Conservation (phyloP, 2,329 filamentous ascomycete genomes). For the Fusarium proliferatum region DNA sequence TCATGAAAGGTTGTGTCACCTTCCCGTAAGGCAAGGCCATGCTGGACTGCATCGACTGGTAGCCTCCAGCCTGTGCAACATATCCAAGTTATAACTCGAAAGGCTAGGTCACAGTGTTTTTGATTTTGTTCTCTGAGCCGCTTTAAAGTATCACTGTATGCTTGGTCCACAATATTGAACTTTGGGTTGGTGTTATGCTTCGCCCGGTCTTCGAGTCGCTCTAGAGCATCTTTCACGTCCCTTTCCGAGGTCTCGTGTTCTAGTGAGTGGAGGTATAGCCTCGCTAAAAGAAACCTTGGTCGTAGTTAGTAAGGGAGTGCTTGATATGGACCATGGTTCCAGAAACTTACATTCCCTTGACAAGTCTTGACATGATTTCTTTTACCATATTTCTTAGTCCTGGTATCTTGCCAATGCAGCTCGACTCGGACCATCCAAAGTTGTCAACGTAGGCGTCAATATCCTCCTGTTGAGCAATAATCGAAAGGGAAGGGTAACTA, state of each 20-base stretch:
- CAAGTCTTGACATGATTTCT: no score
- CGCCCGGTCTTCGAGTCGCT: fast-evolving
- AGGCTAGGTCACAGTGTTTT: neutral
- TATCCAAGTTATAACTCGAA: neutral
- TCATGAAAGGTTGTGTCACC: fast-evolving
- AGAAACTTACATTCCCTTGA: no score
- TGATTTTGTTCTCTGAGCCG: neutral
- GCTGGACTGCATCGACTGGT: fast-evolving
- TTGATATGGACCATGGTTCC: no score
- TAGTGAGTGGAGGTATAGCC: fast-evolving
- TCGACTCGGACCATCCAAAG: no score
- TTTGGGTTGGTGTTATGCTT: no score
- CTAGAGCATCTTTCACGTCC: fast-evolving
- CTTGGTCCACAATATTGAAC: neutral
- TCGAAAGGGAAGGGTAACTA: no score
- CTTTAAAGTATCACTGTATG: fast-evolving
- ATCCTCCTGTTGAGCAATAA: no score
- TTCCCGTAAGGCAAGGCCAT: neutral
- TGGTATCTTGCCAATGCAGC: no score
- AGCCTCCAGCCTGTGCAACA: neutral
- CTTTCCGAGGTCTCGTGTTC: fast-evolving
- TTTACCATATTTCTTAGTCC: no score
- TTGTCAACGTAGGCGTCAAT: no score
- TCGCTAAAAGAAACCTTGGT: neutral
- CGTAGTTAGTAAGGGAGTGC: no score